phyloP scores from a whole-genome alignment of 73 alveolate genomes.

The Durusdinium trenchii region DNA sequence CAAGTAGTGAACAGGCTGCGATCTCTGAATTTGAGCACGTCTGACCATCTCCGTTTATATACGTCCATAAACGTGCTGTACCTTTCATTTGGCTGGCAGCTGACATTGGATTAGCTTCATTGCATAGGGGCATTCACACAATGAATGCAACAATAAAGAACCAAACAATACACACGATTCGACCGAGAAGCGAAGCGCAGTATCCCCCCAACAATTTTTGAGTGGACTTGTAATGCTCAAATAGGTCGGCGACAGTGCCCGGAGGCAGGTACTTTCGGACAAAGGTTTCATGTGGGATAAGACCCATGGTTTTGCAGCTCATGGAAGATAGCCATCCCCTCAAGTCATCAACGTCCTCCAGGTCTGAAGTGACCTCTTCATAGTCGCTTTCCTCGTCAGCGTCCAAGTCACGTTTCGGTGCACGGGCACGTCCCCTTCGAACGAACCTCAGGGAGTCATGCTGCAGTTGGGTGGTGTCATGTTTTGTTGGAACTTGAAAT shows the following conservation, averaged over 20 bases:
- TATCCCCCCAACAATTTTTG: neutral
- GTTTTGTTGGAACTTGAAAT: too few relatives aligned
- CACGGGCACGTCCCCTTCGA: neutral
- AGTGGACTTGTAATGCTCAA: constrained; percentile 16
- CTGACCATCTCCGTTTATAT: neutral
- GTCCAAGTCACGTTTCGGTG: neutral
- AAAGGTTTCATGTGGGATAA: neutral
- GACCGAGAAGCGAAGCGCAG: neutral
- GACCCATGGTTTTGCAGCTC: neutral
- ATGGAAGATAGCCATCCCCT: neutral
- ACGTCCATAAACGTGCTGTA: neutral
- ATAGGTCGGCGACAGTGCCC: constrained; percentile 20
- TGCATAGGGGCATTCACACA: too few relatives aligned
- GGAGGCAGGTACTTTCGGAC: constrained; percentile 6
- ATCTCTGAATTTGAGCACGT: neutral
- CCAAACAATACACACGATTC: too few relatives aligned
- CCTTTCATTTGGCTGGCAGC: too few relatives aligned
- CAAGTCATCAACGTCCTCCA: neutral
- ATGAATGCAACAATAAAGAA: too few relatives aligned
- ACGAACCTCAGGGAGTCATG: constrained; percentile 14
- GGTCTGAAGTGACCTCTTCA: neutral
- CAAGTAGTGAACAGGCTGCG: neutral
- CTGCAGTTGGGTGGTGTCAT: too few relatives aligned
- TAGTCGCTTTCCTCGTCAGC: neutral
- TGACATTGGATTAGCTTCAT: too few relatives aligned